Evolutionary conservation across 164 flowering plant genomes (phyloP), one percentile per base, ranked within the genome.

Genomic region (Aristolochia contorta): DNA sequence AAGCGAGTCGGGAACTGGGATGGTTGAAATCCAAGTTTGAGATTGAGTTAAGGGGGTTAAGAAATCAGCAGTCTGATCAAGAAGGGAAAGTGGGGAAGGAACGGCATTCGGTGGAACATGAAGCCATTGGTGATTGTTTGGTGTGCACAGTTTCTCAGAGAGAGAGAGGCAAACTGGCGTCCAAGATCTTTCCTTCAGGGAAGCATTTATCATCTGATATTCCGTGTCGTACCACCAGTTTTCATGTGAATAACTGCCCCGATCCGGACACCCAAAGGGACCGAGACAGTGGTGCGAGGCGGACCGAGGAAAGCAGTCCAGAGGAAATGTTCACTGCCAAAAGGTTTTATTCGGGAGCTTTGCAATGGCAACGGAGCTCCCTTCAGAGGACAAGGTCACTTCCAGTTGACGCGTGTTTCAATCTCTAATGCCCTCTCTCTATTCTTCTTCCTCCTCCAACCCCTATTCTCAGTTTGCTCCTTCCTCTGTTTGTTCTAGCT

Each of bases 1-100:
- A 82, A 55, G 79, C 80, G 0, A 74, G 80, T 69, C 83, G 77
- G 59, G 96, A 89, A 67, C 56, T 89, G 65, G 83, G 93, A 69
- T 84, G 93, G 95, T 86, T 89, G 10, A 85, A 82, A 71, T 89
- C 96, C 1, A 84, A 82, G 81, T 80, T 84, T 61, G 84, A 84
- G 69, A 65, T 82, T 73, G 89, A 92, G 67, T 15, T 78, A 55
- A 74, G 84, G 57, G 85, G 81, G 64, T 69, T 83, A 8, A 75
- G 70, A 55, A 79, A 80, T 65, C 79, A 74, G 65, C 82, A 79
- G 54, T 57, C 80, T 16, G 73, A 75, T n/a, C n/a, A n/a, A 53
- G 66, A 27, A 53, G 66, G 63, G 49, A 58, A 60, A 23, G 58
- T 74, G 25, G 12, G 52, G 54, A 56, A 12, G 24, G 73, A 71